Evolutionary conservation across 495 filamentous ascomycete genomes (phyloP).

Genomic region (Thozetella sp.): DNA sequence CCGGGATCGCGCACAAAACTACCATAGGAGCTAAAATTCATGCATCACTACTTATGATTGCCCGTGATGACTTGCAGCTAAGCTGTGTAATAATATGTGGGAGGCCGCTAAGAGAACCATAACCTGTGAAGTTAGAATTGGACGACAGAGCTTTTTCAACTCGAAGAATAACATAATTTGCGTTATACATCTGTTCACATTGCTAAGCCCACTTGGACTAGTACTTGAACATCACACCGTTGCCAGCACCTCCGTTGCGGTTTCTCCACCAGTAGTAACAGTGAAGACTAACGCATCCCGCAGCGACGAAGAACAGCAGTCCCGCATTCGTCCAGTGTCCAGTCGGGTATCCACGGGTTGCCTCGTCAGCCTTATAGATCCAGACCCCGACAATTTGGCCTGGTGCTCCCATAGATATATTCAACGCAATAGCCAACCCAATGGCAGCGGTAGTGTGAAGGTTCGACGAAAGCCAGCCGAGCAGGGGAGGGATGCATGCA

Average conservation of each 20-base stretch:
- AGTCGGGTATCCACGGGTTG: slow-evolving; percentile 60
- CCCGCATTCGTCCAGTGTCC: slow-evolving; percentile 52
- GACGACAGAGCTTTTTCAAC: too few relatives aligned
- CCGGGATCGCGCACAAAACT: too few relatives aligned
- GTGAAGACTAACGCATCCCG: slow-evolving; percentile 28
- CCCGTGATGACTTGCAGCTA: too few relatives aligned
- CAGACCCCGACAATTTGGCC: slow-evolving; percentile 69
- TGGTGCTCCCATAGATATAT: slow-evolving; percentile 59
- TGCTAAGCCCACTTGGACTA: too few relatives aligned
- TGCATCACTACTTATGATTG: too few relatives aligned
- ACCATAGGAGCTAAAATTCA: too few relatives aligned
- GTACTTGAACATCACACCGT: neutral
- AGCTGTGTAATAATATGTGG: too few relatives aligned
- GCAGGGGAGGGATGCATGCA: slow-evolving; percentile 54
- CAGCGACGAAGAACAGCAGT: slow-evolving; percentile 35
- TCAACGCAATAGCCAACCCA: slow-evolving; percentile 65
- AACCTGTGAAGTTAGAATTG: too few relatives aligned
- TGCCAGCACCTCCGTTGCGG: slow-evolving; percentile 3
- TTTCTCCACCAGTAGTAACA: slow-evolving; percentile 39
- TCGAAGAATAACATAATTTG: too few relatives aligned
- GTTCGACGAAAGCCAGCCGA: slow-evolving; percentile 68
- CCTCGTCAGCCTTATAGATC: slow-evolving; percentile 66
- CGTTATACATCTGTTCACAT: too few relatives aligned
- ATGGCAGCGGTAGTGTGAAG: slow-evolving; percentile 58
- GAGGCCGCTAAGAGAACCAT: too few relatives aligned